Base-by-base conservation (phyloP, 2,329 filamentous ascomycete genomes). In the Dothideomycetidae sp. region DNA sequence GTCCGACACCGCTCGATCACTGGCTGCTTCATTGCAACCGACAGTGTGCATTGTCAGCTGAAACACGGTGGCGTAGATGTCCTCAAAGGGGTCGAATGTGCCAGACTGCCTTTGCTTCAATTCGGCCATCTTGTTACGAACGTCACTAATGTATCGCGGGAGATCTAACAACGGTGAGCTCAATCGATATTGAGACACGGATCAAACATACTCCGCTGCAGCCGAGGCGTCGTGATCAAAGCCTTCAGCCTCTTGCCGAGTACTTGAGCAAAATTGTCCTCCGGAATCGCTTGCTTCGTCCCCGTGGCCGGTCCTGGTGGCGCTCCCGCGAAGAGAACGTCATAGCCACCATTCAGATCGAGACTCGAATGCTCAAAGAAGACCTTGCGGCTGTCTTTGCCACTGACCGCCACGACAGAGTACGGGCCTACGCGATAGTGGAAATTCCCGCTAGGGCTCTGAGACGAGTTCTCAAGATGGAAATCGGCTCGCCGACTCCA, bases 31-130 rank as follows among this genome's bases (percentile, higher is more conserved):
- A 18, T 63, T 55, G 35, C 61, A 61, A 5, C 66, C 70, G 1
- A 73, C 58, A 4, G 62, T 67, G 9, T 70, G 63, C 55, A 73
- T 70, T 3, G 68, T 74, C 12, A 74, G 58, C 46, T 65, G 60
- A 50, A 67, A 75, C 1, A 74, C 59, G 38, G 70, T 55, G 4
- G 57, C 50, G 48, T 71, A 71, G 32, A 73, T 56, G 47, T 60
- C 59, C 21, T 70, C 60, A 46, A 74, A 73, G 0, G 70, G 68
- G 42, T 73, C 61, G 7, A 67, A 65, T 4, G 61, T 49, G 7
- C 52, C 53, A 13, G 13, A 15, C n/a, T 9, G 12, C 13, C 14
- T 11, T 26, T 37, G 12, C 23, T 30, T 39, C n/a, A 10, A 17
- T 33, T 10, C 14, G 3, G 14, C 10, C 18, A 10, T 11, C 31